These are phyloP conservation scores for Podospora anserina DNA, from an alignment of 495 filamentous ascomycete genomes.

Conservation along the genomic window DNA sequence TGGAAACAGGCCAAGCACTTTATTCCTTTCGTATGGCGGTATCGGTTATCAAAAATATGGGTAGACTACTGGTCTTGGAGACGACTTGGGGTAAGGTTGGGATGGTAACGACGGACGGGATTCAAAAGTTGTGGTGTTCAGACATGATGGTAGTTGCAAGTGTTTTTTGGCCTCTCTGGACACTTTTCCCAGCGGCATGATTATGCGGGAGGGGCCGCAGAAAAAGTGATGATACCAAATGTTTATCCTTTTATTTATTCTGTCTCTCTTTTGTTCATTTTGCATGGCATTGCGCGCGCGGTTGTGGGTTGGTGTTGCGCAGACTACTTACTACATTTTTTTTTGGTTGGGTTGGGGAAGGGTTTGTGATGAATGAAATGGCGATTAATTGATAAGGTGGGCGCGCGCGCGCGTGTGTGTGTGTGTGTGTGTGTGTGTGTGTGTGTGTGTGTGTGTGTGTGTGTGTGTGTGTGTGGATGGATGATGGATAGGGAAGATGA, in stretches of 20 bases:
- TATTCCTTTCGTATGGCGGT: neutral
- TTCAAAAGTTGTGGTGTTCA: neutral
- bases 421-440: too few species aligned
- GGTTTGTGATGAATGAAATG: neutral
- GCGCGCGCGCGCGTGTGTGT: too few species aligned
- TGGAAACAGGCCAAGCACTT: neutral
- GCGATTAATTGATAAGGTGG: too few species aligned
- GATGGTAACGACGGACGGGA: neutral
- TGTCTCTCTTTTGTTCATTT: neutral
- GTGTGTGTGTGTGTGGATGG: neutral
- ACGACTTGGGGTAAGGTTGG: neutral
- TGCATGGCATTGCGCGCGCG: neutral
- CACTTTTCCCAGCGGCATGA: neutral
- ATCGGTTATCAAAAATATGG: neutral
- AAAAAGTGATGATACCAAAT: neutral
- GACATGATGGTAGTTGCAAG: neutral
- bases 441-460: too few species aligned
- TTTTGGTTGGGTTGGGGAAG: neutral
- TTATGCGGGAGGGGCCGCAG: neutral
- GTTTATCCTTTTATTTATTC: neutral
- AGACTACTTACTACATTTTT: neutral
- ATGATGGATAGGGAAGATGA: neutral
- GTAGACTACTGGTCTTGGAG: neutral
- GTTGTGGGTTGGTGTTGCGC: neutral
- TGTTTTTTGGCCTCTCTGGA: neutral